A percentile compares a stretch with the other conserved stretches of the same genome.
Conservation (phyloP, 2,329 filamentous ascomycete genomes). For the Pestalotiopsis sp. region DNA sequence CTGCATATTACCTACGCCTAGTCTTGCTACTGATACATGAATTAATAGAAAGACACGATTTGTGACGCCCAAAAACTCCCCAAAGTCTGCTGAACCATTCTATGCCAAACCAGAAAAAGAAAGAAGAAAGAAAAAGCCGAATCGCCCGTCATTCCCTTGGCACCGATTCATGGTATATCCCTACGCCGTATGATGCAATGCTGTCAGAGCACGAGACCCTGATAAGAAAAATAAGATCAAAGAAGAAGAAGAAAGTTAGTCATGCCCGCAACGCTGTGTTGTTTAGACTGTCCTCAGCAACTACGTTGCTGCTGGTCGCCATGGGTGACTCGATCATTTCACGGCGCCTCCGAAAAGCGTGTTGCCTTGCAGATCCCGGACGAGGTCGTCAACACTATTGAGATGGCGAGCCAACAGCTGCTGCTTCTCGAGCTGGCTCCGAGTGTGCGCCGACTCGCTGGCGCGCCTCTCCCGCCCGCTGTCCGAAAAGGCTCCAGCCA, state of each 20-base stretch:
- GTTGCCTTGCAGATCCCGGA: slow-evolving; percentile 80
- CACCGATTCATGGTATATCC: not conserved
- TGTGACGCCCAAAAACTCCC: not conserved
- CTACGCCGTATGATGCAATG: slow-evolving; percentile 4
- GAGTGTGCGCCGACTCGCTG: slow-evolving; percentile 48
- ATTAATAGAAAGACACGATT: slow-evolving; percentile 3
- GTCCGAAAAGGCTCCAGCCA: slow-evolving; percentile 57
- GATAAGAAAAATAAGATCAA: not conserved
- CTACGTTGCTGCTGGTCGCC: not conserved
- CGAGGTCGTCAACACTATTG: slow-evolving; percentile 81
- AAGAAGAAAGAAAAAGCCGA: not conserved
- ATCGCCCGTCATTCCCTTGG: not conserved
- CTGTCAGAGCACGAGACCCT: not conserved
- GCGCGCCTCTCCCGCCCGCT: slow-evolving; percentile 23
- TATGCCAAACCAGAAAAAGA: not conserved
- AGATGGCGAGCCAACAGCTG: slow-evolving; percentile 75
- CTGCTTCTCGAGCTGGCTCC: slow-evolving; percentile 81
- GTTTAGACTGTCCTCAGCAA: not conserved
- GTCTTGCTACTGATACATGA: not conserved
- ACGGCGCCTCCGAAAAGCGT: slow-evolving; percentile 65
- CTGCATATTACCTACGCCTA: not conserved
- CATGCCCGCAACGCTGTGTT: too few species aligned
- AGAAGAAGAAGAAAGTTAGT: too few species aligned
- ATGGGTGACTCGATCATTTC: slow-evolving; percentile 32
- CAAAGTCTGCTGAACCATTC: not conserved